A percentile compares a stretch with the other conserved stretches of the same genome.
Conservation (phyloP, 2,329 filamentous ascomycete genomes). For the Coniosporium tulheliwenetii region DNA sequence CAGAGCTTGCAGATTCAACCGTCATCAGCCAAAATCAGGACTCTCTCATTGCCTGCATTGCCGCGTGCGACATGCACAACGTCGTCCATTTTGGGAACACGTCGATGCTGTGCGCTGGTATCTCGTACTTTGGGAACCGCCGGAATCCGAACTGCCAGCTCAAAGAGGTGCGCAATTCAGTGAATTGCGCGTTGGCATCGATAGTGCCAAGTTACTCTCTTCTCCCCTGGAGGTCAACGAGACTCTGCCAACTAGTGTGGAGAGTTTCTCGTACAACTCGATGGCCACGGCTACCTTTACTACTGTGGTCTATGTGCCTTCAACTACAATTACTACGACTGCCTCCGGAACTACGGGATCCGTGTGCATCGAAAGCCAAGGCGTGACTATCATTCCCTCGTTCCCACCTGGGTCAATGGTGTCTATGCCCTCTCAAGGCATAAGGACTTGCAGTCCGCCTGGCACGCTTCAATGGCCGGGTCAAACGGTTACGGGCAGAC, state of each 20-base stretch:
- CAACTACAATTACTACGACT: no score
- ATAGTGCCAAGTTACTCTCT: neutral
- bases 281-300: neutral
- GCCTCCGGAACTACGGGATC: no score
- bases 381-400: neutral
- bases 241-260: neutral
- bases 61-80: slow-evolving; percentile 16
- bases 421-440: no score
- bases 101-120: slow-evolving; percentile 9
- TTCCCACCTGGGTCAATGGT: neutral
- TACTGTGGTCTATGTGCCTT: no score
- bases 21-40: slow-evolving; percentile 9
- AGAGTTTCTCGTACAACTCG: neutral
- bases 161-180: neutral
- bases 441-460: no score
- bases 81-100: slow-evolving; percentile 7
- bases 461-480: no score
- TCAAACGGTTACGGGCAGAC: no score
- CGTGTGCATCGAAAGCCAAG: neutral
- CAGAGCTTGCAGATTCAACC: slow-evolving; percentile 7
- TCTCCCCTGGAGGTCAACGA: neutral
- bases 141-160: slow-evolving; percentile 9
- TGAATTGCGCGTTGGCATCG: neutral
- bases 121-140: slow-evolving; percentile 9
- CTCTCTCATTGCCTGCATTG: slow-evolving; percentile 11